Conservation (phyloP, 768 basidiomycete genomes). For the Porpolomopsis calyptriformis region DNA sequence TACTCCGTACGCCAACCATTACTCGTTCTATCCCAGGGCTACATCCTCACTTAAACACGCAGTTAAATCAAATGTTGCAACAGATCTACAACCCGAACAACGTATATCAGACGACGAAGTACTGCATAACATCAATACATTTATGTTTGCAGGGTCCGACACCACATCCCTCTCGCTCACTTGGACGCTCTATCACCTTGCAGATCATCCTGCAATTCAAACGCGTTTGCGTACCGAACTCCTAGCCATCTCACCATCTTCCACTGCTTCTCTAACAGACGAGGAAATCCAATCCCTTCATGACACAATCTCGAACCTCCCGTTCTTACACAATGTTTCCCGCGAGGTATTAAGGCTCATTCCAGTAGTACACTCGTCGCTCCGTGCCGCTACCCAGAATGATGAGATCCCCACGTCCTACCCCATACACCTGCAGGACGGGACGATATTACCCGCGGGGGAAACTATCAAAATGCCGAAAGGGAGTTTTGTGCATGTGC, state of each 20-base stretch:
- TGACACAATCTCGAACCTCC: slow-evolving; percentile 44
- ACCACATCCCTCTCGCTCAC: slow-evolving; percentile 75
- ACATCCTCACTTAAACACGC: background rate
- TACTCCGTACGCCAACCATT: slow-evolving; percentile 47
- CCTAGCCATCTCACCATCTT: slow-evolving; percentile 29
- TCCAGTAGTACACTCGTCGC: slow-evolving; percentile 72
- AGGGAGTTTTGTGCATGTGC: slow-evolving; percentile 67
- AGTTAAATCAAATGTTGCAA: slow-evolving; percentile 81
- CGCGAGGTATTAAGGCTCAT: slow-evolving; percentile 70
- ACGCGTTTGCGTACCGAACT: slow-evolving; percentile 63
- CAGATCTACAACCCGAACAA: slow-evolving; percentile 55
- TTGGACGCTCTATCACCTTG: slow-evolving; percentile 73
- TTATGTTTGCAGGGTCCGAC: slow-evolving; percentile 87
- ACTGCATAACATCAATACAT: slow-evolving; percentile 75
- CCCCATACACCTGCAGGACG: slow-evolving; percentile 43
- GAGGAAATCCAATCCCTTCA: slow-evolving; percentile 59
- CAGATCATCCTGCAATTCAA: slow-evolving; percentile 58
- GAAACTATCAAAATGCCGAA: slow-evolving; percentile 44
- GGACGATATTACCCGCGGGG: slow-evolving; percentile 28
- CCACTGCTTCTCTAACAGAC: slow-evolving; percentile 37
- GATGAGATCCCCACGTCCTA: slow-evolving; percentile 66
- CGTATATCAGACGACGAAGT: slow-evolving; percentile 84
- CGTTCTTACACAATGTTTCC: slow-evolving; percentile 66
- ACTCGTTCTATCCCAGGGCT: slow-evolving; percentile 5
- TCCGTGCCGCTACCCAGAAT: slow-evolving; percentile 67